Conservation (phyloP, 176 grass and related monocot genomes). For the Poa annua region DNA sequence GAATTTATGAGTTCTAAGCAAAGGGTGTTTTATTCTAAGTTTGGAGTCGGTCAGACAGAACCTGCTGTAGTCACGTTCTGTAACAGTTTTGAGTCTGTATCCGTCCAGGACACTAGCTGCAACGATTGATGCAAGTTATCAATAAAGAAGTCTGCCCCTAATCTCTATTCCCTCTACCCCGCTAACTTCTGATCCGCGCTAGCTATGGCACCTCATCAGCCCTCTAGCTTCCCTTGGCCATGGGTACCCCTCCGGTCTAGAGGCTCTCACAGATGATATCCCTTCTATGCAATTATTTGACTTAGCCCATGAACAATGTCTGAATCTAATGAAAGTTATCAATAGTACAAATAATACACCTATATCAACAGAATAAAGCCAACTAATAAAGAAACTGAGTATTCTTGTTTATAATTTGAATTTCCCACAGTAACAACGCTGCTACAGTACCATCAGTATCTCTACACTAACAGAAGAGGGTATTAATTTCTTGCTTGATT, state of each 20-base stretch:
- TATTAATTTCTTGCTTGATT: slow-evolving; percentile 9
- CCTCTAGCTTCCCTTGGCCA: neutral
- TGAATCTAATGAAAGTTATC: neutral
- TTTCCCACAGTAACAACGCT: neutral
- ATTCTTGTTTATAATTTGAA: neutral
- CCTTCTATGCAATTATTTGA: slow-evolving; percentile 6
- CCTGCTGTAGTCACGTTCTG: neutral
- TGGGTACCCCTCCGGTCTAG: neutral
- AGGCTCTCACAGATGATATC: neutral
- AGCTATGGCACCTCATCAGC: neutral
- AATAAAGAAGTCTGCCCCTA: neutral
- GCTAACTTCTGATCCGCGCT: neutral
- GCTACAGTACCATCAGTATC: neutral
- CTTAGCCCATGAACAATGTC: neutral
- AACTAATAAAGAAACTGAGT: slow-evolving; percentile 7
- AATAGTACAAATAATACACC: too few species aligned
- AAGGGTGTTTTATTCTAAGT: neutral
- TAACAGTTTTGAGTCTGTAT: neutral
- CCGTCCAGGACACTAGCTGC: neutral
- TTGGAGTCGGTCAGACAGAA: neutral
- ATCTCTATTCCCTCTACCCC: neutral
- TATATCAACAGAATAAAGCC: neutral
- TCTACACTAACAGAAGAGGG: neutral
- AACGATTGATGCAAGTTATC: neutral
- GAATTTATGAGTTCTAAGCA: neutral